Percentiles rank a stretch among this genome's conserved stretches.
These are phyloP conservation scores for Leucosporidium creatinivorum DNA, from an alignment of 768 basidiomycete genomes.

Conservation along the genomic window DNA sequence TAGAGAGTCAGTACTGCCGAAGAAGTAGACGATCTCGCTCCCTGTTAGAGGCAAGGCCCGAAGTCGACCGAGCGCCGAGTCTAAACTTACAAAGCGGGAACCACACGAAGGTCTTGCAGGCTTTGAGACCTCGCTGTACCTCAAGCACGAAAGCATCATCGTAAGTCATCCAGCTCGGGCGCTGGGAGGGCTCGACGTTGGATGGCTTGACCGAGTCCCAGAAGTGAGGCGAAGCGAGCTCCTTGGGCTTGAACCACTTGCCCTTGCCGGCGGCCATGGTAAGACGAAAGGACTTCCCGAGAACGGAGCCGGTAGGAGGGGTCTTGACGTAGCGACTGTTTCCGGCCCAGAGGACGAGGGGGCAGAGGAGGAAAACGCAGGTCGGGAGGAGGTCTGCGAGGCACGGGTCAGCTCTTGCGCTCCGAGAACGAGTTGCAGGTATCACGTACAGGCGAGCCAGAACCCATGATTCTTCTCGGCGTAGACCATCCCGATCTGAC, in stretches of 20 bases:
- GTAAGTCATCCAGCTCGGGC: slow-evolving; percentile 37
- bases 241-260: slow-evolving; percentile 8
- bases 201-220: slow-evolving; percentile 36
- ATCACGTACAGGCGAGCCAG: slow-evolving; percentile 40
- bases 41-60: too few relatives aligned
- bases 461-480: slow-evolving; percentile 39
- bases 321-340: slow-evolving; percentile 34
- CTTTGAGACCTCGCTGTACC: slow-evolving; percentile 39
- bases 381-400: slow-evolving; percentile 6
- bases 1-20: too few relatives aligned
- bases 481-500: slow-evolving; percentile 49
- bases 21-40: too few relatives aligned
- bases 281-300: slow-evolving; percentile 23
- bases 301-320: slow-evolving; percentile 35
- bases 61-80: too few relatives aligned
- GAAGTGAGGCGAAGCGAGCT: slow-evolving; percentile 24
- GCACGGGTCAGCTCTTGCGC: neutral
- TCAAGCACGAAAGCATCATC: slow-evolving; percentile 39
- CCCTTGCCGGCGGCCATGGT: slow-evolving; percentile 10
- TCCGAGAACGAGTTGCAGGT: slow-evolving; percentile 9
- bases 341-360: slow-evolving; percentile 36
- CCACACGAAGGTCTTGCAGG: slow-evolving; percentile 40
- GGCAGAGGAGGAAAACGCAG: slow-evolving; percentile 21
- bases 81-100: slow-evolving; percentile 28
- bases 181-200: slow-evolving; percentile 22